Percentiles rank a stretch among this genome's conserved stretches.
Conservation (phyloP, 768 basidiomycete species). For the Auricularia cornea region DNA sequence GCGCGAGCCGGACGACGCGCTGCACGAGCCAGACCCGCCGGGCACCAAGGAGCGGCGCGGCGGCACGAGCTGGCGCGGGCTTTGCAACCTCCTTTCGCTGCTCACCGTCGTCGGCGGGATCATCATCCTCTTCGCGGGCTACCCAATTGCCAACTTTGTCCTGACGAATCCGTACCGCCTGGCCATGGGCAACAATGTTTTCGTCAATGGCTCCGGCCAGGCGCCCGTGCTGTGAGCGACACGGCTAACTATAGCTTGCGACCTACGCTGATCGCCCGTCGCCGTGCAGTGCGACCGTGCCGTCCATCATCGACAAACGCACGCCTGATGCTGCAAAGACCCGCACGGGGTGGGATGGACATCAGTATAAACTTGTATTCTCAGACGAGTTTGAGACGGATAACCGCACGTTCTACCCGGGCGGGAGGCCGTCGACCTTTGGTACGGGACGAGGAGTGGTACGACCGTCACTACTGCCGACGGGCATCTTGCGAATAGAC, state of each 20-base stretch:
- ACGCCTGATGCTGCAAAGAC: slow-evolving; percentile 55
- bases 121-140: slow-evolving; percentile 32
- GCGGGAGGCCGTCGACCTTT: slow-evolving; percentile 63
- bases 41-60: slow-evolving; percentile 46
- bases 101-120: slow-evolving; percentile 24
- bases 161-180: slow-evolving; percentile 30
- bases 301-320: slow-evolving; percentile 55
- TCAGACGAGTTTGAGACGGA: slow-evolving; percentile 76
- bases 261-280: not conserved
- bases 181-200: slow-evolving; percentile 53
- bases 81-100: slow-evolving; percentile 30
- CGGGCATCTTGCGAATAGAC: slow-evolving; percentile 56
- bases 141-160: slow-evolving; percentile 40
- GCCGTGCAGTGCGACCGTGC: slow-evolving; percentile 32
- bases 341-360: slow-evolving; percentile 64
- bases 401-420: slow-evolving; percentile 62
- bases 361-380: slow-evolving; percentile 63
- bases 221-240: slow-evolving; percentile 42
- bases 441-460: slow-evolving; percentile 82
- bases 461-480: slow-evolving; percentile 60
- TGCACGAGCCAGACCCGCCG: slow-evolving; percentile 80
- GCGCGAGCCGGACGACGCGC: slow-evolving; percentile 69
- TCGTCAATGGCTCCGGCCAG: slow-evolving; percentile 63
- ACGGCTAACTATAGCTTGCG: slow-evolving; percentile 3
- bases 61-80: slow-evolving; percentile 25